A percentile compares a stretch with the other conserved stretches of the same genome.
Evolutionary conservation across 169 alveolate species (phyloP).

Genomic region (Pseudocohnilembus persalinus): DNA sequence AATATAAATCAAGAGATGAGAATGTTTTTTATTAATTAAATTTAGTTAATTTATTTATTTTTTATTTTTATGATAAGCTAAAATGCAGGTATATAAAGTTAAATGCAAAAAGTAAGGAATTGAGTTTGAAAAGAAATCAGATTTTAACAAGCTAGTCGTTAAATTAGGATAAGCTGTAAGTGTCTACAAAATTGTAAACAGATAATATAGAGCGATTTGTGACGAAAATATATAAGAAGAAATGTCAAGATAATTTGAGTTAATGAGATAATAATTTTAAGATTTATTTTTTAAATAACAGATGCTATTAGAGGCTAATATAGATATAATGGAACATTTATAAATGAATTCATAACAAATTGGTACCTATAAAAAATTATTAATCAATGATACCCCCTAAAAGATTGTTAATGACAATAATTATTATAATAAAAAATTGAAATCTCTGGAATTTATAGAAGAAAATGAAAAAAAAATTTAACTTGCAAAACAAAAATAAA

Average conservation of each 20-base stretch:
- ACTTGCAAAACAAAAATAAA: too few relatives aligned
- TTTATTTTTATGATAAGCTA: too few relatives aligned
- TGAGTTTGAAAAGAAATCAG: neutral
- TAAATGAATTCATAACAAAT: neutral
- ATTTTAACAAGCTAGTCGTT: conserved; percentile 23
- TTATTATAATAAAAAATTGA: too few relatives aligned
- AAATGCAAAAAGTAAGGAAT: conserved; percentile 11
- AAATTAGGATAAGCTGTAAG: conserved; percentile 8
- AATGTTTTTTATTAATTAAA: too few relatives aligned
- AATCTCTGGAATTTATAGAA: too few relatives aligned
- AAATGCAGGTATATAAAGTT: conserved; percentile 13
- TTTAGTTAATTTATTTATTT: neutral
- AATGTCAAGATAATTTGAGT: conserved; percentile 28
- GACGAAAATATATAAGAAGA: conserved; percentile 27
- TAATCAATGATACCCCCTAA: too few relatives aligned
- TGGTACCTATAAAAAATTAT: too few relatives aligned
- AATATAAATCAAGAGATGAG: neutral
- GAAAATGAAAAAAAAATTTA: too few relatives aligned
- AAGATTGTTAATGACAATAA: too few relatives aligned
- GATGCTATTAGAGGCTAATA: conserved; percentile 6
- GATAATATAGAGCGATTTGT: conserved; percentile 13
- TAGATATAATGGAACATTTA: neutral
- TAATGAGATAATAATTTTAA: conserved; percentile 10
- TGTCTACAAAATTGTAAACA: conserved; percentile 12
- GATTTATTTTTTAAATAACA: conserved; percentile 6